phyloP scores from a whole-genome alignment of 306 rosid genomes.

The Quillaja saponaria region DNA sequence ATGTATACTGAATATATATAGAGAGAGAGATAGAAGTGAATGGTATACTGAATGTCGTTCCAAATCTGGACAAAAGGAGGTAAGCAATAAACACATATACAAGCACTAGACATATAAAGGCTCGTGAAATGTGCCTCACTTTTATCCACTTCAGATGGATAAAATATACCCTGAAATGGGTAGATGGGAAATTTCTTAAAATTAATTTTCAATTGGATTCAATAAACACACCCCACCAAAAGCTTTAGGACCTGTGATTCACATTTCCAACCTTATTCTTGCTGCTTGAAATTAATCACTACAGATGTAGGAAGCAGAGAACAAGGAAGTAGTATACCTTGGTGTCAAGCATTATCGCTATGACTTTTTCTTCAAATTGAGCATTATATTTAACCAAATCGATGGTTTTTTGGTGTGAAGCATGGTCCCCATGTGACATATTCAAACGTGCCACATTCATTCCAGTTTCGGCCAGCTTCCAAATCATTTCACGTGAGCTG shows the following conservation, averaged over 20 bases:
- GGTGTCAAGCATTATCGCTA: constrained; percentile 96
- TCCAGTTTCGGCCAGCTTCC: constrained; percentile 80
- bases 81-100: constrained; percentile 3
- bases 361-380: constrained; percentile 66
- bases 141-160: neutral
- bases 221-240: too few relatives aligned
- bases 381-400: constrained; percentile 81
- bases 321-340: constrained; percentile 50
- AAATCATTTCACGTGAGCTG: constrained; percentile 89
- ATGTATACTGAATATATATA: neutral
- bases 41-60: neutral
- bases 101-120: neutral
- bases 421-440: constrained; percentile 96
- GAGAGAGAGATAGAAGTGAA: constrained; percentile 3
- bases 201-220: too few relatives aligned
- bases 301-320: neutral
- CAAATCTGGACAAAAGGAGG: neutral
- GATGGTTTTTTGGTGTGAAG: constrained; percentile 83
- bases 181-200: neutral
- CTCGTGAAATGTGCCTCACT: neutral
- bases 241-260: too few relatives aligned
- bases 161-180: neutral
- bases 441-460: constrained; percentile 92
- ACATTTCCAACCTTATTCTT: neutral
- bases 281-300: neutral